Conservation (phyloP, 202 grass and related monocot species). For the Zizania palustris region DNA sequence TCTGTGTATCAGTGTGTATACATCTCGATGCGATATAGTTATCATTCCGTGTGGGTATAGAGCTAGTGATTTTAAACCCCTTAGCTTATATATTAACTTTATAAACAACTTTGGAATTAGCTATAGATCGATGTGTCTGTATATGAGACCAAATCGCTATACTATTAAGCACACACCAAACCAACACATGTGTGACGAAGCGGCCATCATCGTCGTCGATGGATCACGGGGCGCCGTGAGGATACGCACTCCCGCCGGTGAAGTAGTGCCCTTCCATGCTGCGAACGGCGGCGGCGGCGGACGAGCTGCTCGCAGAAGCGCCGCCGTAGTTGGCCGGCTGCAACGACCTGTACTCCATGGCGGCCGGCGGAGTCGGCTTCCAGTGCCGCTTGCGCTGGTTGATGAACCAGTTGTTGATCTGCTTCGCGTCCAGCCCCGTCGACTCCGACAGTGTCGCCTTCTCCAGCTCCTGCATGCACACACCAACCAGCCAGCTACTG, state of each 20-base stretch:
- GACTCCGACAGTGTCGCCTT: slow-evolving; percentile 64
- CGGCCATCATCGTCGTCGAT: not conserved
- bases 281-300: slow-evolving; percentile 39
- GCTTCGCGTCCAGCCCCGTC: slow-evolving; percentile 86
- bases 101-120: not conserved
- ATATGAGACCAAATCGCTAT: slow-evolving; percentile 5
- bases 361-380: slow-evolving; percentile 61
- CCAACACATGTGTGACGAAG: not conserved
- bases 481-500: not conserved
- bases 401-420: slow-evolving; percentile 99
- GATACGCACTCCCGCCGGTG: slow-evolving; percentile 51
- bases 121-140: not conserved
- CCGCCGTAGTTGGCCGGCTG: slow-evolving; percentile 21
- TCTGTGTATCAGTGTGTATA: not conserved
- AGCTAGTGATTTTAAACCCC: not conserved
- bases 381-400: slow-evolving; percentile 96
- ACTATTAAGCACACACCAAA: slow-evolving; percentile 6
- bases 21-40: not conserved
- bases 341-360: slow-evolving; percentile 51
- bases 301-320: slow-evolving; percentile 34
- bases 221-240: slow-evolving; percentile 50
- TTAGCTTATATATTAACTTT: not conserved
- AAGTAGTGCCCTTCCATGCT: slow-evolving; percentile 65
- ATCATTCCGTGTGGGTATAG: not conserved
- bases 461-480: slow-evolving; percentile 75